A percentile compares a stretch with the other conserved stretches of the same genome.
Conservation (phyloP, 306 rosid genomes). For the Castanea mollissima region DNA sequence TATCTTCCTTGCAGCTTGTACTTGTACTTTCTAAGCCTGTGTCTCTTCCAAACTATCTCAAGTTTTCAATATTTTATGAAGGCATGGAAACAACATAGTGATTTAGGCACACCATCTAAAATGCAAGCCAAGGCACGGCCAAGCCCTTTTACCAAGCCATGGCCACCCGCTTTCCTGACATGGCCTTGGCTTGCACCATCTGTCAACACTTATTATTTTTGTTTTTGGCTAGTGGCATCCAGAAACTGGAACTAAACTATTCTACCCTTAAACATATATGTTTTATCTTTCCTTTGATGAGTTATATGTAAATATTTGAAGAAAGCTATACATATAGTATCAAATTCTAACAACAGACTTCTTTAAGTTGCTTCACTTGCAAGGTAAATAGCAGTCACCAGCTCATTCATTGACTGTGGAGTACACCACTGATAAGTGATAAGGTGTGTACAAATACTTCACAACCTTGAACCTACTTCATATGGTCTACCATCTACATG, state of each 20-base stretch:
- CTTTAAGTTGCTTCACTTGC: neutral
- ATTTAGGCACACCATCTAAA: neutral
- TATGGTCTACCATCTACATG: constrained; percentile 10
- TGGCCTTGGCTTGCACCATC: too few relatives aligned
- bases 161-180: too few relatives aligned
- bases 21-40: neutral
- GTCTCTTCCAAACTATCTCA: neutral
- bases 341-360: too few relatives aligned
- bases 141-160: too few relatives aligned
- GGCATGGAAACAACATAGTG: neutral
- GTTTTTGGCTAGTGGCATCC: neutral
- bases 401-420: neutral
- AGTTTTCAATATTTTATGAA: neutral
- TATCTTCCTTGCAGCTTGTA: neutral
- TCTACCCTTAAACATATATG: too few relatives aligned
- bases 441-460: neutral
- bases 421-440: constrained; percentile 1
- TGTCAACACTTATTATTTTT: neutral
- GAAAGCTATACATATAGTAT: too few relatives aligned
- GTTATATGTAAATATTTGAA: too few relatives aligned
- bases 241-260: neutral
- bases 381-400: neutral
- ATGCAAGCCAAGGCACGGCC: too few relatives aligned
- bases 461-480: neutral
- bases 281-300: too few relatives aligned